These are phyloP conservation scores for Fusarium mundagurra DNA, from an alignment of 2,329 filamentous ascomycete species.

Conservation along the genomic window DNA sequence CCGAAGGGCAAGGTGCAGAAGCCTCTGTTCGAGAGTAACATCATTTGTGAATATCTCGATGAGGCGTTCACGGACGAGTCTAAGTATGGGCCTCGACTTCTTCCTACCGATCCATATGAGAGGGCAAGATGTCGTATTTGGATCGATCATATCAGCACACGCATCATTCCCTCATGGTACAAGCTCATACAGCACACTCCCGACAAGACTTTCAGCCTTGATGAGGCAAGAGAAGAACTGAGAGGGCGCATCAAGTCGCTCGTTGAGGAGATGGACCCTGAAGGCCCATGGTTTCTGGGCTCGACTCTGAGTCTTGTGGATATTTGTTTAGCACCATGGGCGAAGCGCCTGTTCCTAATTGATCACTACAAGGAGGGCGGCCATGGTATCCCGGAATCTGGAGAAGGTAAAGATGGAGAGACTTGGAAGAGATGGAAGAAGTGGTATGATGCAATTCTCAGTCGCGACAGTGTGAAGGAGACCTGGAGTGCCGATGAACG, in stretches of 20 bases:
- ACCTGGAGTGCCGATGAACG: conserved; percentile 74
- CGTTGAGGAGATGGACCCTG: conserved; percentile 66
- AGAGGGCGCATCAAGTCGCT: conserved; percentile 68
- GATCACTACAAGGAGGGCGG: conserved; percentile 76
- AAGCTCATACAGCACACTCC: conserved; percentile 66
- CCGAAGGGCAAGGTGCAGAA: conserved; percentile 52
- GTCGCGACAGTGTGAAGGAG: conserved; percentile 69
- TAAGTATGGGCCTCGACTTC: conserved; percentile 57
- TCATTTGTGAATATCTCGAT: conserved; percentile 81
- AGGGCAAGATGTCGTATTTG: conserved; percentile 74
- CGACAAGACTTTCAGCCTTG: conserved; percentile 58
- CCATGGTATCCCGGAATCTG: conserved; percentile 57
- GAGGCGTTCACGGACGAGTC: conserved; percentile 68
- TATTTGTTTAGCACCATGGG: conserved; percentile 77
- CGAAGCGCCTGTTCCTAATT: conserved; percentile 75
- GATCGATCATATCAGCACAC: conserved; percentile 75
- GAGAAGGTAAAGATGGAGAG: conserved; percentile 67
- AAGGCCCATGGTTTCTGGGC: conserved; percentile 73
- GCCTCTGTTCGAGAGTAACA: conserved; percentile 76
- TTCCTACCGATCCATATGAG: conserved; percentile 71
- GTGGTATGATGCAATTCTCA: conserved; percentile 70
- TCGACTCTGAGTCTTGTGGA: conserved; percentile 73
- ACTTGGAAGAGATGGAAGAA: conserved; percentile 73
- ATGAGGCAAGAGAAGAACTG: conserved; percentile 67
- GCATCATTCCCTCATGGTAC: conserved; percentile 77